Conservation (phyloP, 2,329 filamentous ascomycete species). For the Juglanconis juglandina region DNA sequence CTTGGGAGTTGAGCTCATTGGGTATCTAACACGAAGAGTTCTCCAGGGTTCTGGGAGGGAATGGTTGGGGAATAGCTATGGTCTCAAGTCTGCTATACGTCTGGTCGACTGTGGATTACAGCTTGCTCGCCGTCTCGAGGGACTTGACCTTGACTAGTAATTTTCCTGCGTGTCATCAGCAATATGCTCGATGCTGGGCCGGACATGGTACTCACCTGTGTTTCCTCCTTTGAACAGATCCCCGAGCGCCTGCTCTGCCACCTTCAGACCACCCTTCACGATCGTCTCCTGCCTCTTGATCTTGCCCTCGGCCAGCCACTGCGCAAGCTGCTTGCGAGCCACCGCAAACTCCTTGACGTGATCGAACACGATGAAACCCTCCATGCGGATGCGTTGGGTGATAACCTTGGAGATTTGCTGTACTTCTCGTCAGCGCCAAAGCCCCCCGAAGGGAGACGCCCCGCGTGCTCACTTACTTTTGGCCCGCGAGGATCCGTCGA, state of each 20-base stretch:
- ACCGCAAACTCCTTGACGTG: conserved; percentile 54
- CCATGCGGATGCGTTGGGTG: conserved; percentile 38
- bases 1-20: too few species aligned
- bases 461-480: neutral
- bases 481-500: conserved; percentile 13
- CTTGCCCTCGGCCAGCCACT: conserved; percentile 69
- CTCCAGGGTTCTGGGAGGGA: too few species aligned
- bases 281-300: conserved; percentile 70
- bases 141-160: conserved; percentile 53
- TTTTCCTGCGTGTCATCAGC: conserved; percentile 33
- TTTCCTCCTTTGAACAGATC: conserved; percentile 67
- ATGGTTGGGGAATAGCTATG: too few species aligned
- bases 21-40: too few species aligned
- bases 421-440: too few species aligned
- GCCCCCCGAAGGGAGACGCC: neutral
- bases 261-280: conserved; percentile 61
- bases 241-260: conserved; percentile 60
- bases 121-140: conserved; percentile 15
- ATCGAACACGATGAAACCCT: conserved; percentile 74
- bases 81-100: neutral
- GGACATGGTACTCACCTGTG: conserved; percentile 45
- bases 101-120: neutral
- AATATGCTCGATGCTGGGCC: neutral
- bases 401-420: conserved; percentile 19
- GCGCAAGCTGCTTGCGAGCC: conserved; percentile 58